These are phyloP conservation scores for Diaporthe helianthi DNA, from an alignment of 2,329 filamentous ascomycete genomes.

Conservation along the genomic window DNA sequence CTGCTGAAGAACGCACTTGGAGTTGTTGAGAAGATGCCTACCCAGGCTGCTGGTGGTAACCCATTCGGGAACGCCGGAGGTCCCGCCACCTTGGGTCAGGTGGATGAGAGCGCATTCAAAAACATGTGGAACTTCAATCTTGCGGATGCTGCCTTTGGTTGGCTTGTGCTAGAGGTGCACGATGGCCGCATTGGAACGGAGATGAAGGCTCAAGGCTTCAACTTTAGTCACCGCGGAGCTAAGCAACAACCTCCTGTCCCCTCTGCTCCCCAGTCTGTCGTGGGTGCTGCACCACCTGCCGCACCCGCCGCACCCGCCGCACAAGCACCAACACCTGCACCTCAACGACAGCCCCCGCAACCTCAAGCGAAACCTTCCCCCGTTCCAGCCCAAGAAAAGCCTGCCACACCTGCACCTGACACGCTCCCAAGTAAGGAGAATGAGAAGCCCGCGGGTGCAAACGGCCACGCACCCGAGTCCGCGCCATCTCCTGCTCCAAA, in stretches of 20 bases:
- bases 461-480: constrained; percentile 62
- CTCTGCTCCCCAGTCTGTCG: constrained; percentile 40
- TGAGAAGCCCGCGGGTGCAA: constrained; percentile 61
- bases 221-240: constrained; percentile 93
- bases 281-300: constrained; percentile 46
- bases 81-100: constrained; percentile 78
- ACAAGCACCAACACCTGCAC: constrained; percentile 40
- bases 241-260: constrained; percentile 67
- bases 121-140: constrained; percentile 99
- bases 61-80: constrained; percentile 90
- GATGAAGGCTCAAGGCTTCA: constrained; percentile 98
- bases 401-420: constrained; percentile 57
- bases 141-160: constrained; percentile 96
- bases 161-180: constrained; percentile 92
- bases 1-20: constrained; percentile 89
- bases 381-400: constrained; percentile 46
- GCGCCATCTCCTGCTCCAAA: constrained; percentile 63
- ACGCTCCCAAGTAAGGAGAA: constrained; percentile 59
- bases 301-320: constrained; percentile 46
- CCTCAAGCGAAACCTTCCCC: constrained; percentile 53
- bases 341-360: constrained; percentile 47
- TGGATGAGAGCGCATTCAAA: constrained; percentile 99
- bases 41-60: constrained; percentile 92
- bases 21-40: constrained; percentile 98
- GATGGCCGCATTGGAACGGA: constrained; percentile 96